phyloP scores from a whole-genome alignment of 2,329 filamentous ascomycete genomes.

The Mollisia scopiformis region DNA sequence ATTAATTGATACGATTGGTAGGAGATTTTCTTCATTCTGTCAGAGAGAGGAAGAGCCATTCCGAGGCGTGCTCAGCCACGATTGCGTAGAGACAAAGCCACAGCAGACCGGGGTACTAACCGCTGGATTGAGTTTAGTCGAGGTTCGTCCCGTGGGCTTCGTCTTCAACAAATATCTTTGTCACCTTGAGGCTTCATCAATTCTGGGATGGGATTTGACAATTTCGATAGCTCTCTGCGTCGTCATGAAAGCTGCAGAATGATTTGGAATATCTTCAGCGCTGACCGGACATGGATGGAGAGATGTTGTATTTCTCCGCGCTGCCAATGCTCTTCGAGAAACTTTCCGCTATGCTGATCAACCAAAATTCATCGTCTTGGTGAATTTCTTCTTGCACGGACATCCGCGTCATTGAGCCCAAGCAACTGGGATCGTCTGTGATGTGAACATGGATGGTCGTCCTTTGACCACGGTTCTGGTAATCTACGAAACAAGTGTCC shows the following conservation, averaged over 20 bases:
- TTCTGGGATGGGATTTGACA: no score
- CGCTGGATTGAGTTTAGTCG: background rate
- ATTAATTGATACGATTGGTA: background rate
- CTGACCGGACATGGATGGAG: no score
- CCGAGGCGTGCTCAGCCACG: background rate
- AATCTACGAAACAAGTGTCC: background rate
- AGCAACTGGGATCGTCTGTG: background rate
- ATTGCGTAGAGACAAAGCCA: background rate
- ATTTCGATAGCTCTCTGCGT: no score
- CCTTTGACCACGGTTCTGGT: background rate
- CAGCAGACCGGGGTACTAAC: background rate
- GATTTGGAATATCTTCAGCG: no score
- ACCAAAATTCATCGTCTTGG: no score
- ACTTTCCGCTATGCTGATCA: no score
- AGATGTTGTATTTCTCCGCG: no score
- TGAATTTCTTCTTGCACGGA: no score
- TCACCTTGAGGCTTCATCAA: no score
- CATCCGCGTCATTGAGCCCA: no score
- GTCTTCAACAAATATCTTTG: background rate
- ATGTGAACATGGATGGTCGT: background rate
- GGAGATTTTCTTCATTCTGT: background rate
- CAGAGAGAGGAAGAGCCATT: background rate
- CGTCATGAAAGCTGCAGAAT: no score
- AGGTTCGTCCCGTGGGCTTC: background rate
- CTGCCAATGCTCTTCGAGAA: no score